Evolutionary conservation across 805 yeast species (phyloP).

Genomic region (Saccharomyces mikatae): DNA sequence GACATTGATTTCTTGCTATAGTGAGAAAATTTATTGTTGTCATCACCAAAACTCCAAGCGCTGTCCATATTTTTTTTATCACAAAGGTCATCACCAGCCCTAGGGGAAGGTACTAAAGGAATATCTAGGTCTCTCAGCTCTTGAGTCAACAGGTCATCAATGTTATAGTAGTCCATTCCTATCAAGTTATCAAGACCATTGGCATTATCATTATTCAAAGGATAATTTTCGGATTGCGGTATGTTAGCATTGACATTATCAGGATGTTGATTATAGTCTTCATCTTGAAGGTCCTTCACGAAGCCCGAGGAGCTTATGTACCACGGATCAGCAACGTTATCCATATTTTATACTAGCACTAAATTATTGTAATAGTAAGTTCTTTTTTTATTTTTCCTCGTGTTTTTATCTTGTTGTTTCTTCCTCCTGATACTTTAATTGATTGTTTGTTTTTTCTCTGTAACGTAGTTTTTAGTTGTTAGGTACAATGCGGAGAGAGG

Average conservation of each 20-base stretch:
- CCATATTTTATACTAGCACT: not conserved
- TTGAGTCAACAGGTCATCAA: conserved; percentile 50
- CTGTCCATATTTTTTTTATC: not conserved
- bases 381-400: not conserved
- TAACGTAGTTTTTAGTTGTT: not conserved
- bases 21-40: conserved; percentile 6
- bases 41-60: conserved; percentile 10
- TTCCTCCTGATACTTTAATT: not conserved
- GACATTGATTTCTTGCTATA: conserved; percentile 3
- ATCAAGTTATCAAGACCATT: conserved; percentile 43
- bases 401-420: not conserved
- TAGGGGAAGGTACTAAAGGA: conserved; percentile 32
- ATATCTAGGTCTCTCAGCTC: conserved; percentile 58
- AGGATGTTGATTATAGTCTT: not conserved
- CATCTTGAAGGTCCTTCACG: not conserved
- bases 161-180: conserved; percentile 42
- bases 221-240: not conserved
- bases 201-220: not conserved
- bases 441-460: not conserved
- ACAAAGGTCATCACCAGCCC: not conserved
- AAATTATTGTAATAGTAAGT: not conserved
- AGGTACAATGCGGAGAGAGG: not conserved
- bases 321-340: conserved; percentile 7
- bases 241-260: not conserved
- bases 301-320: conserved; percentile 13